A percentile compares a stretch with the other conserved stretches of the same genome.
phyloP scores from a whole-genome alignment of 768 basidiomycete species.

The Suillus americanus region DNA sequence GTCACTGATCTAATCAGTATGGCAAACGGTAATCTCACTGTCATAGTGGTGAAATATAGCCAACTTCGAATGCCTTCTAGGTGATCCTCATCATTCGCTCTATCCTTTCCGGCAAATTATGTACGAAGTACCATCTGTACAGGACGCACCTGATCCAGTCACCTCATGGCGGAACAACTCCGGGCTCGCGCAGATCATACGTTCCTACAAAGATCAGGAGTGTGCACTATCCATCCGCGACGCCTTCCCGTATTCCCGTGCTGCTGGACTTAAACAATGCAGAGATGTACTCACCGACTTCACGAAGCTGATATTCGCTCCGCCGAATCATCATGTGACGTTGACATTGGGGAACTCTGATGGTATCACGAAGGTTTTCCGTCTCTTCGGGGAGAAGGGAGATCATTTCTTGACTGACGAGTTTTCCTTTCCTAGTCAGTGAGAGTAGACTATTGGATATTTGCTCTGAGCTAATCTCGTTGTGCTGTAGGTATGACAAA shows the following conservation, averaged over 20 bases:
- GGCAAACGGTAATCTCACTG: slow-evolving; percentile 31
- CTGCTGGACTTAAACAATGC: slow-evolving; percentile 34
- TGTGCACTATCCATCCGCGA: slow-evolving; percentile 28
- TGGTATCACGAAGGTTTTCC: slow-evolving; percentile 42
- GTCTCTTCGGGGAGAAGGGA: slow-evolving; percentile 39
- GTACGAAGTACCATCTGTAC: slow-evolving; percentile 34
- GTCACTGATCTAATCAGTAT: slow-evolving; percentile 33
- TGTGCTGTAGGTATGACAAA: slow-evolving; percentile 29
- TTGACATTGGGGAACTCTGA: slow-evolving; percentile 43
- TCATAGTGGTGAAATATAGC: not conserved
- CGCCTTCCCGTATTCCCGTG: slow-evolving; percentile 38
- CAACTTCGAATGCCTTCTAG: slow-evolving; percentile 14
- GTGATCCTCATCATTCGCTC: slow-evolving; percentile 36
- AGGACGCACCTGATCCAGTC: slow-evolving; percentile 28
- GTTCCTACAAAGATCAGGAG: slow-evolving; percentile 24
- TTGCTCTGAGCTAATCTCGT: not conserved
- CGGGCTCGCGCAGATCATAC: slow-evolving; percentile 24
- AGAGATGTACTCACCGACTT: slow-evolving; percentile 33
- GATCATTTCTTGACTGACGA: slow-evolving; percentile 46
- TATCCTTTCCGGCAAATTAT: slow-evolving; percentile 35
- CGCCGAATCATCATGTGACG: slow-evolving; percentile 32
- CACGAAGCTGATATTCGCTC: slow-evolving; percentile 34
- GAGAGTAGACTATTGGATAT: not conserved
- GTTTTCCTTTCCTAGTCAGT: slow-evolving; percentile 39
- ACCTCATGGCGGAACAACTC: slow-evolving; percentile 29